phyloP scores from a whole-genome alignment of 1,139 yeast genomes.

The Eremothecium cymbalariae region DNA sequence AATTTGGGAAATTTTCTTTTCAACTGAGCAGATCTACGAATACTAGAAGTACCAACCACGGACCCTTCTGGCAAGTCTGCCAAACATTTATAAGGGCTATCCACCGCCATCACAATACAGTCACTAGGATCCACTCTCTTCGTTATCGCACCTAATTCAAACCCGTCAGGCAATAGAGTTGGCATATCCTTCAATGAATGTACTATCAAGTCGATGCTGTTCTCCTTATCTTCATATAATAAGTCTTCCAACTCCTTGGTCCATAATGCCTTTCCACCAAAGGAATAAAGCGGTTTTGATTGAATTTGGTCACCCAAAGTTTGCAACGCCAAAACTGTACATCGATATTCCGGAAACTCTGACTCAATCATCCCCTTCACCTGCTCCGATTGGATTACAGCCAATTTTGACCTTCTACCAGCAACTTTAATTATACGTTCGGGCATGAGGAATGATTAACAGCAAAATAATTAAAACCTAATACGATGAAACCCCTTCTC shows the following conservation, averaged over 20 bases:
- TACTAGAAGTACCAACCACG: constrained; percentile 88
- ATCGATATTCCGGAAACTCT: constrained; percentile 53
- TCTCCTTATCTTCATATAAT: constrained; percentile 49
- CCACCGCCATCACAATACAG: constrained; percentile 73
- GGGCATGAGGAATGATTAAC: too few relatives aligned
- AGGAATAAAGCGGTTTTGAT: constrained; percentile 78
- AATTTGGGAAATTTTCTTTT: constrained; percentile 51
- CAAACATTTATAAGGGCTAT: constrained; percentile 54
- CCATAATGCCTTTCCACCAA: constrained; percentile 96
- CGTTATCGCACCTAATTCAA: constrained; percentile 79
- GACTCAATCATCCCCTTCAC: constrained; percentile 55
- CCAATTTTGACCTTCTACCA: constrained; percentile 80
- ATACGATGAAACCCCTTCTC: too few relatives aligned
- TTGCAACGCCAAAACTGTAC: constrained; percentile 68
- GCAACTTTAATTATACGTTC: constrained; percentile 54
- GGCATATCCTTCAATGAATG: constrained; percentile 96
- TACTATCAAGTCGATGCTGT: constrained; percentile 68
- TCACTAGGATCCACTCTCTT: constrained; percentile 89
- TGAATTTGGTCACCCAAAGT: constrained; percentile 89
- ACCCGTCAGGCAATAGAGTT: constrained; percentile 80
- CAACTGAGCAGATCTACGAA: constrained; percentile 80
- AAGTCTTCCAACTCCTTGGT: constrained; percentile 86
- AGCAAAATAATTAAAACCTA: too few relatives aligned
- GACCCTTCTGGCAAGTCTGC: constrained; percentile 76
- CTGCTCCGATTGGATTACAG: constrained; percentile 76